phyloP scores from a whole-genome alignment of 2,329 filamentous ascomycete species.

The Neonectria faginata region DNA sequence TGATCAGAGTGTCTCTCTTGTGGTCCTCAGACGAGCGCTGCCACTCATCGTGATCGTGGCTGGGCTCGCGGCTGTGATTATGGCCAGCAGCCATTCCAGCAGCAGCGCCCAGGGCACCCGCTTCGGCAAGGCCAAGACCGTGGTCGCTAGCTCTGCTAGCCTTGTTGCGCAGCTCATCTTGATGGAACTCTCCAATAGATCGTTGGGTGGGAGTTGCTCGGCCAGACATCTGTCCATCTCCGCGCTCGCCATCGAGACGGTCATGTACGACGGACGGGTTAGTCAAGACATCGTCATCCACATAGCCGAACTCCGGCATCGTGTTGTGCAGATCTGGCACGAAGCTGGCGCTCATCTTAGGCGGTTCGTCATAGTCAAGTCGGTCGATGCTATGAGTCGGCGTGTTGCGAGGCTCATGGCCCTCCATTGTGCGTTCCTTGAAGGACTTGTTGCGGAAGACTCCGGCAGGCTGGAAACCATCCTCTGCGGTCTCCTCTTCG shows the following conservation, averaged over 20 bases:
- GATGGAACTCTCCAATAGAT: constrained; percentile 44
- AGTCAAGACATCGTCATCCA: constrained; percentile 77
- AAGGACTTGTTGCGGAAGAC: constrained; percentile 73
- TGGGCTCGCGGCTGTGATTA: constrained; percentile 63
- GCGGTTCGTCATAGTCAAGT: constrained; percentile 63
- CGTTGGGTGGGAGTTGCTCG: constrained; percentile 62
- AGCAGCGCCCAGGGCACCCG: constrained; percentile 65
- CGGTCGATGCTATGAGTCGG: constrained; percentile 70
- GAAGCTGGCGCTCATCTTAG: constrained; percentile 75
- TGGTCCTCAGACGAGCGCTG: constrained; percentile 70
- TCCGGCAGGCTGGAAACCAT: constrained; percentile 61
- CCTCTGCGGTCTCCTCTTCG: constrained; percentile 49
- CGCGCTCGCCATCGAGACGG: constrained; percentile 67
- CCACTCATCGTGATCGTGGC: constrained; percentile 73
- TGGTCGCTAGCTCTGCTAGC: constrained; percentile 48
- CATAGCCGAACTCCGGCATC: constrained; percentile 81
- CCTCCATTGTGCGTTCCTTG: constrained; percentile 72
- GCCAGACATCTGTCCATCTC: constrained; percentile 64
- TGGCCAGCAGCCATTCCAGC: constrained; percentile 55
- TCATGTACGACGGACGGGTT: constrained; percentile 78
- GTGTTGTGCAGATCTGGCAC: constrained; percentile 76
- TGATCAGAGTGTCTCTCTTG: constrained; percentile 74
- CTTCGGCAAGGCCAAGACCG: constrained; percentile 63
- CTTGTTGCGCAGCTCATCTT: constrained; percentile 48
- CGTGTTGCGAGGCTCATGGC: constrained; percentile 65